Conservation (phyloP, 805 yeast genomes). For the Candida oleophila region DNA sequence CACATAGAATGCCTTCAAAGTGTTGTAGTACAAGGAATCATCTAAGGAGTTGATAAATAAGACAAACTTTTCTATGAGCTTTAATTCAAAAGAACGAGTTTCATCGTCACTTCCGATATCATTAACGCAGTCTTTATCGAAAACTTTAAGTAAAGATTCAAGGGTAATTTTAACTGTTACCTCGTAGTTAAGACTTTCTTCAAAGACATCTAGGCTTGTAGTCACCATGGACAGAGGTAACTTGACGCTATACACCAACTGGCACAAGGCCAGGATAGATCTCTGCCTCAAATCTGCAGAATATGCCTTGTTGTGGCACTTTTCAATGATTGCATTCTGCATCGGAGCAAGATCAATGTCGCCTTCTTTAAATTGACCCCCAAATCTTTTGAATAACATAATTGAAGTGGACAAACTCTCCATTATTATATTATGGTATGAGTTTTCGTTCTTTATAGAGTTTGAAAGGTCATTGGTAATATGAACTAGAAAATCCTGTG, state of each 20-base stretch:
- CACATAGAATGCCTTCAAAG: not conserved
- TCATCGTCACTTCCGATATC: not conserved
- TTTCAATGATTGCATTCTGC: conserved; percentile 17
- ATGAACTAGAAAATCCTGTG: conserved; percentile 16
- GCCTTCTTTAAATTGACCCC: conserved; percentile 3
- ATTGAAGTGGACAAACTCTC: conserved; percentile 27
- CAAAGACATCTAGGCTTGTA: conserved; percentile 14
- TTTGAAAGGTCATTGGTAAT: conserved; percentile 23
- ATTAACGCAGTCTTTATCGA: conserved; percentile 9
- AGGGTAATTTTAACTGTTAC: conserved; percentile 24
- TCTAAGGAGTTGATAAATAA: conserved; percentile 3
- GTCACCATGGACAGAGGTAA: conserved; percentile 10
- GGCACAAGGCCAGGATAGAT: conserved; percentile 24
- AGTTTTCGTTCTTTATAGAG: conserved; percentile 23
- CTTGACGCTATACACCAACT: conserved; percentile 13
- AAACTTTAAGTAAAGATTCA: conserved; percentile 21
- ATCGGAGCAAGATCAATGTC: conserved; percentile 7
- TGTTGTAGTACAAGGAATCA: not conserved
- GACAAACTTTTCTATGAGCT: not conserved
- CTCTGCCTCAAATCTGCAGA: conserved; percentile 30
- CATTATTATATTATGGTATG: conserved; percentile 24
- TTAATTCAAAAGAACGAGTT: not conserved
- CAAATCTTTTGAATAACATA: conserved; percentile 14
- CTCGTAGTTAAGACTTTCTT: conserved; percentile 24
- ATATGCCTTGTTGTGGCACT: conserved; percentile 20